Conservation (phyloP, 495 filamentous ascomycete genomes). For the Trichoderma reesei region DNA sequence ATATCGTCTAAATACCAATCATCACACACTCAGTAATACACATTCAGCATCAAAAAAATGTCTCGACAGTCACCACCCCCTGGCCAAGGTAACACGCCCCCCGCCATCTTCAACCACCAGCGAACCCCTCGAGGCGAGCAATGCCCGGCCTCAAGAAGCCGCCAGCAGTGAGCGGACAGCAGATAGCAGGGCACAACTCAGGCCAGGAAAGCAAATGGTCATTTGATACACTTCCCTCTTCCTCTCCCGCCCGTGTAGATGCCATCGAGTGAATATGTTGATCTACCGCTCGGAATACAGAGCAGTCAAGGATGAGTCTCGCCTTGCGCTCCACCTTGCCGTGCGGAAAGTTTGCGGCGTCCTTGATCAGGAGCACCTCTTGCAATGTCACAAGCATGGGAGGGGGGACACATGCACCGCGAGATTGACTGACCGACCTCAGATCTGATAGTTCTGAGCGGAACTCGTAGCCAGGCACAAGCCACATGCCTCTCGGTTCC, state of each 20-base stretch:
- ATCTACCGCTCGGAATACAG: conserved; percentile 57
- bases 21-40: too few relatives aligned
- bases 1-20: too few relatives aligned
- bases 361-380: background rate
- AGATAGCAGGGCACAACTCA: conserved; percentile 6
- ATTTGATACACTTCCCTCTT: conserved; percentile 8
- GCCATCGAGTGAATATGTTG: conserved; percentile 12
- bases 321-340: conserved; percentile 55
- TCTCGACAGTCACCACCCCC: conserved; percentile 7
- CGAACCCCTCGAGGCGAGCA: background rate
- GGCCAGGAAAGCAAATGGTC: conserved; percentile 4
- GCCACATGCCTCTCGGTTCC: background rate
- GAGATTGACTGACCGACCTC: background rate
- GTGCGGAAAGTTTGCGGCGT: conserved; percentile 29
- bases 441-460: background rate
- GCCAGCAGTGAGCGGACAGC: background rate
- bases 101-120: background rate
- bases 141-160: background rate
- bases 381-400: background rate
- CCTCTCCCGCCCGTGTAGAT: conserved; percentile 9
- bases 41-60: background rate
- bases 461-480: background rate
- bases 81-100: background rate
- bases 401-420: background rate
- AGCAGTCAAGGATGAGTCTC: conserved; percentile 54